Percentiles rank a stretch among this genome's conserved stretches.
Evolutionary conservation across 2,329 filamentous ascomycete genomes (phyloP).

Genomic region (Calcarisporium arbuscula): DNA sequence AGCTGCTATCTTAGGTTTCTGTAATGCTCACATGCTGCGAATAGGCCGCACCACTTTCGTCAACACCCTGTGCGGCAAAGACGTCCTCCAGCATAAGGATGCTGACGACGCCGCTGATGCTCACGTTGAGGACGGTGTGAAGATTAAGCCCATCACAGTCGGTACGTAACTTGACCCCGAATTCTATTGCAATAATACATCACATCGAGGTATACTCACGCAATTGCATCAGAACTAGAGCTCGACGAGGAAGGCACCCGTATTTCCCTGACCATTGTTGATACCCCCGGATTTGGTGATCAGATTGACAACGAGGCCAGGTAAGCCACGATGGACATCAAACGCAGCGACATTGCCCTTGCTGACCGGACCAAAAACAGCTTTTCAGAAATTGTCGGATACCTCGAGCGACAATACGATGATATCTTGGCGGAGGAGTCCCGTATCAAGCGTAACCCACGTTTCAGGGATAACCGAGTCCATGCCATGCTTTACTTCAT

Average conservation of each 20-base stretch:
- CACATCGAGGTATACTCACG: neutral
- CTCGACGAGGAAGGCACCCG: constrained; percentile 97
- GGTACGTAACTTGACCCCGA: constrained; percentile 46
- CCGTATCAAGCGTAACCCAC: constrained; percentile 99
- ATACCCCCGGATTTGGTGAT: constrained; percentile 96
- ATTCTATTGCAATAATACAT: neutral
- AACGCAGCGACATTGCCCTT: neutral
- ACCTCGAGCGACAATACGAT: constrained; percentile 98
- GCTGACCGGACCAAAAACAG: constrained; percentile 34
- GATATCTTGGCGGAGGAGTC: constrained; percentile 99
- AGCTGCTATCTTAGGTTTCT: too few relatives aligned
- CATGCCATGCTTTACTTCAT: constrained; percentile 99
- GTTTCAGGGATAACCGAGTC: constrained; percentile 98
- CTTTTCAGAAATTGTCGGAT: constrained; percentile 96
- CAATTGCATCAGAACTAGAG: constrained; percentile 68
- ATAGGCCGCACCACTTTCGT: constrained; percentile 95
- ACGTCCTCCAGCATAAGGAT: constrained; percentile 85
- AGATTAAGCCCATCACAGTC: constrained; percentile 97
- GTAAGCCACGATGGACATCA: constrained; percentile 38
- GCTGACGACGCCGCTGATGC: constrained; percentile 83
- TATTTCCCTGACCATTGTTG: constrained; percentile 96
- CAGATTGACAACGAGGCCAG: constrained; percentile 99
- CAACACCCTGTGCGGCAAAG: constrained; percentile 96
- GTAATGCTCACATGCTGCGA: constrained; percentile 8
- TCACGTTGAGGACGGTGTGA: constrained; percentile 92